phyloP scores from a whole-genome alignment of 768 basidiomycete species.

The Pleurotus salmoneostramineus region DNA sequence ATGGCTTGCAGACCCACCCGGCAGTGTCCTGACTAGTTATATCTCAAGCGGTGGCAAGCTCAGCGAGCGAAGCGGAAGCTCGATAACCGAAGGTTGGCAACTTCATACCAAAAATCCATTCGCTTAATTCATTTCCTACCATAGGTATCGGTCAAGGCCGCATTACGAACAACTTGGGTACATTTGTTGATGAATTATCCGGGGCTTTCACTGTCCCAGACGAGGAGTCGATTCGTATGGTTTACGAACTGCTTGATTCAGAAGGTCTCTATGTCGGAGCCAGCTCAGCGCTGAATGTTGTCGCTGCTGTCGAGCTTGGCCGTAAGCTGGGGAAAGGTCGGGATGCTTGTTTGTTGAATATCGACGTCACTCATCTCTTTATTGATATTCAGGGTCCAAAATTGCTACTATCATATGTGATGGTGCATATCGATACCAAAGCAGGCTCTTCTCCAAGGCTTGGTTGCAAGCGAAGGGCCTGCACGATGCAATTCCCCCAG shows the following conservation, averaged over 20 bases:
- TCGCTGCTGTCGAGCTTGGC: constrained; percentile 88
- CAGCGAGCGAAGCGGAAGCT: constrained; percentile 75
- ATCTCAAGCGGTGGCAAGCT: constrained; percentile 77
- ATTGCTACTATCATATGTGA: constrained; percentile 91
- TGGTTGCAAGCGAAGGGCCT: constrained; percentile 87
- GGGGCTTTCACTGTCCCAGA: constrained; percentile 89
- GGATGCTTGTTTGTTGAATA: not conserved
- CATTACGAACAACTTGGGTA: constrained; percentile 86
- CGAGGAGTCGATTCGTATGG: constrained; percentile 85
- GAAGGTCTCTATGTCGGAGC: constrained; percentile 96
- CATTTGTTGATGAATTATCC: constrained; percentile 71
- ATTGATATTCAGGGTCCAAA: constrained; percentile 53
- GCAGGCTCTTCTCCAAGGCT: constrained; percentile 87
- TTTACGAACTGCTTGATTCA: constrained; percentile 87
- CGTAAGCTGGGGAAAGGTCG: constrained; percentile 78
- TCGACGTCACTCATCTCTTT: constrained; percentile 1
- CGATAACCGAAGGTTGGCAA: constrained; percentile 81
- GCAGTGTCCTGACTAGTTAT: constrained; percentile 85
- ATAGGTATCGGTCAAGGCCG: constrained; percentile 93
- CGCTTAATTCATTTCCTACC: not conserved
- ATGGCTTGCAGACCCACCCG: constrained; percentile 97
- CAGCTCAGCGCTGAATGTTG: constrained; percentile 91
- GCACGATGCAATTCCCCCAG: constrained; percentile 71
- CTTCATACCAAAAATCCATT: not conserved
- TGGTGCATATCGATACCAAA: constrained; percentile 97